Conservation (phyloP, 108 stramenopile genomes). For the Nitzschia sp. region DNA sequence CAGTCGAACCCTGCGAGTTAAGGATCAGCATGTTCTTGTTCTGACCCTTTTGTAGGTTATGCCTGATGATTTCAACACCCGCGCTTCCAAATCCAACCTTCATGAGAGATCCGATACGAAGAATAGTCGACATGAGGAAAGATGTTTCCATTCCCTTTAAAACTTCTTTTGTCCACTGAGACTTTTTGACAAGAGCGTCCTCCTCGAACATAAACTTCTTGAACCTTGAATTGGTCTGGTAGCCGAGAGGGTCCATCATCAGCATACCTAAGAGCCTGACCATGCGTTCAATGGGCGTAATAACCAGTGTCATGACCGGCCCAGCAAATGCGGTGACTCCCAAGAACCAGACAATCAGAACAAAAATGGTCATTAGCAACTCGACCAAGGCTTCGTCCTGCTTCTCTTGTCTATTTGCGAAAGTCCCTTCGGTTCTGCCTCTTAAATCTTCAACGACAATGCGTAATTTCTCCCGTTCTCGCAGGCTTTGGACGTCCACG, state of each 20-base stretch:
- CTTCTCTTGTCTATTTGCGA: conserved; percentile 33
- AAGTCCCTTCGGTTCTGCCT: conserved; percentile 48
- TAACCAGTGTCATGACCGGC: conserved; percentile 69
- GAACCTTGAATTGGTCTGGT: conserved; percentile 68
- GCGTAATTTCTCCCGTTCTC: conserved; percentile 60
- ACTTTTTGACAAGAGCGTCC: conserved; percentile 48
- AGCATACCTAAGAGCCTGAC: conserved; percentile 72
- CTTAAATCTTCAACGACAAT: conserved; percentile 34
- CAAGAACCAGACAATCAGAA: conserved; percentile 71
- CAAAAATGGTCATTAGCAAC: conserved; percentile 55
- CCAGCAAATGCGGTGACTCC: conserved; percentile 79
- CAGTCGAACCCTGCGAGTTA: conserved; percentile 69
- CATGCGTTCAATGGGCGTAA: conserved; percentile 85
- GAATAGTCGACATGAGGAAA: conserved; percentile 89
- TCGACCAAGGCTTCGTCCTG: conserved; percentile 40
- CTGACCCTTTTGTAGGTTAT: conserved; percentile 76
- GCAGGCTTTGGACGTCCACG: conserved; percentile 29
- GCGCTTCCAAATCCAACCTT: conserved; percentile 96
- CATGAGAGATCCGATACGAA: conserved; percentile 91
- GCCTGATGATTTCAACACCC: conserved; percentile 91
- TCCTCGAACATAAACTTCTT: conserved; percentile 63
- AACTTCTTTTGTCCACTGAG: conserved; percentile 74
- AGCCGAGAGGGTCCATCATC: conserved; percentile 83
- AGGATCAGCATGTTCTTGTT: conserved; percentile 71
- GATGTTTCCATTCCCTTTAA: conserved; percentile 79